Base-by-base conservation (phyloP, 192 early-diverging fungal genomes). In the Phycomyces nitens region DNA sequence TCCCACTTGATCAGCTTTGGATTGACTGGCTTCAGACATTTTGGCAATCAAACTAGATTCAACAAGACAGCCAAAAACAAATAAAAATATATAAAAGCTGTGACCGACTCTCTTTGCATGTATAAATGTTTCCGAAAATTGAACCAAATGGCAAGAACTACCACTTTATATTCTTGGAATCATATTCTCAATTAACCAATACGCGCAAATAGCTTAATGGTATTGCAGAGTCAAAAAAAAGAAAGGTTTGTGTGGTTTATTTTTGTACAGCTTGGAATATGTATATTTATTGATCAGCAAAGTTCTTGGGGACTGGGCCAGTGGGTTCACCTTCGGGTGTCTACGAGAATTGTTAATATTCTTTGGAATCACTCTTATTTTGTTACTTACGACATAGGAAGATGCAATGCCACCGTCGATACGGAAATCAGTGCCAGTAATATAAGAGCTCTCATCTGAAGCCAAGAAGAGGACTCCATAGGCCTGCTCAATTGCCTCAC, bases 401-500 rank as follows among this genome's bases (percentile, higher is more conserved):
- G 84, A 77, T 39, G 84, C 77, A 47, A 94, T 65, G 22, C 92
- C 92, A 60, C 92, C 92, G 72, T 94, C 92, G 18, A 92, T 88
- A 34, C 79, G 58, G 66, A 94, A 90, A 56, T 94, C 92, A 14
- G 88, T 89, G 9, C 92, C 92, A 16, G 90, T 94, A 49, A 91
- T 81, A 69, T 82, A 94, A 1, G 85, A 77, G 4, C 80, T 79
- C 51, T 94, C 92, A 65, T 91, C 87, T 41, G 88, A 89, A 1
- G 90, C 92, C 56, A 94, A 72, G 77, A 91, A 94, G n/a, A 94
- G 69, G 0, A 83, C 90, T 7, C 86, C 85, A 59, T 91, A 78
- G 27, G 92, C 92, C 71, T 90, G 85, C 71, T 94, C 92, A 64
- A 94, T 91, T 2, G 92, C 86, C 70, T 94, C 92, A 61, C 85